Evolutionary conservation across 495 filamentous ascomycete species (phyloP).

Genomic region (Penicillium odoratum): DNA sequence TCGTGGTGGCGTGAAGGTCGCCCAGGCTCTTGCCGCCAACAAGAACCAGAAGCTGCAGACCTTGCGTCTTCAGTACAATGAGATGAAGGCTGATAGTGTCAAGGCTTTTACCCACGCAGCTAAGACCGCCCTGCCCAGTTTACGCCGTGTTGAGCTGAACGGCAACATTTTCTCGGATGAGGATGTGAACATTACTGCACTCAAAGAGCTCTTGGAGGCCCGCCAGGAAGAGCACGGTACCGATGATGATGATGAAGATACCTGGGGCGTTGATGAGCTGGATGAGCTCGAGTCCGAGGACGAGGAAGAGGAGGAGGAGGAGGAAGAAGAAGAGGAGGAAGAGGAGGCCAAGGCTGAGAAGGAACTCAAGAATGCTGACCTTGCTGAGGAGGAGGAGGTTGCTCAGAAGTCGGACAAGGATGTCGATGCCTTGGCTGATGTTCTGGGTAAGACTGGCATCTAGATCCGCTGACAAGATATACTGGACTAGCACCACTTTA

Average conservation of each 20-base stretch:
- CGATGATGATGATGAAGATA: conserved; percentile 53
- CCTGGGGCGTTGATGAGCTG: conserved; percentile 83
- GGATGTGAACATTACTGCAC: conserved; percentile 58
- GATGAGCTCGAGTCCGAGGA: conserved; percentile 70
- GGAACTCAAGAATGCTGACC: conserved; percentile 66
- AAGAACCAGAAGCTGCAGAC: conserved; percentile 75
- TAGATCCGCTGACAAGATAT: conserved; percentile 16
- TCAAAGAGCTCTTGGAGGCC: conserved; percentile 52
- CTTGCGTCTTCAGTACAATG: conserved; percentile 89
- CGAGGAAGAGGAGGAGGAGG: conserved; percentile 70
- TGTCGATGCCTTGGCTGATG: conserved; percentile 77
- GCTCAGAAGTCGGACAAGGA: conserved; percentile 71
- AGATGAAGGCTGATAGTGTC: conserved; percentile 74
- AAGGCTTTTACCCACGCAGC: conserved; percentile 66
- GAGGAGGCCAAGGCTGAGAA: conserved; percentile 60
- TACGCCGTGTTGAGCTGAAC: conserved; percentile 88
- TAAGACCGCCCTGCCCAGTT: conserved; percentile 61
- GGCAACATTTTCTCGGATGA: conserved; percentile 94
- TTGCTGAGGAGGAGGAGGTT: conserved; percentile 72
- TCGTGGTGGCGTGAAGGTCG: conserved; percentile 75
- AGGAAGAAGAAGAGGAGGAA: conserved; percentile 68
- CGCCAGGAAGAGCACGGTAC: conserved; percentile 58
- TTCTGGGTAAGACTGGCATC: conserved; percentile 63
- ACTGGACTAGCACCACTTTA: background rate
- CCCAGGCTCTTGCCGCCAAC: conserved; percentile 68